Conservation (phyloP, 2,329 filamentous ascomycete species). For the Penicillium sp. region DNA sequence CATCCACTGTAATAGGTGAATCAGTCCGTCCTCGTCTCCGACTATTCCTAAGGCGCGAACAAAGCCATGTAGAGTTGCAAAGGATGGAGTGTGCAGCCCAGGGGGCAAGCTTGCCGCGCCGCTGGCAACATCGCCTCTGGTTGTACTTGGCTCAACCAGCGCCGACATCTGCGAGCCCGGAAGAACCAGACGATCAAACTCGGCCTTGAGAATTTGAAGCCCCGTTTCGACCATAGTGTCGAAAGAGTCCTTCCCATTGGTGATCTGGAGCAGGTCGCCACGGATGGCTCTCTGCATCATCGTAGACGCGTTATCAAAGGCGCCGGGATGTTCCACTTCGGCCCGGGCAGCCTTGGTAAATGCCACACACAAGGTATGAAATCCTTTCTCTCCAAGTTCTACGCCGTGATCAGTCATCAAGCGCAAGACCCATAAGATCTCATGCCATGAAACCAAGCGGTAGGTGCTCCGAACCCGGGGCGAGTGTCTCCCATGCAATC, state of each 20-base stretch:
- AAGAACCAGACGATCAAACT: slow-evolving; percentile 36
- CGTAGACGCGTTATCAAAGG: slow-evolving; percentile 24
- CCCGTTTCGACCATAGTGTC: slow-evolving; percentile 31
- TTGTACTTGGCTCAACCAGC: slow-evolving; percentile 19
- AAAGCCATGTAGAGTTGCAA: slow-evolving; percentile 39
- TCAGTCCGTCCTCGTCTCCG: slow-evolving; percentile 37
- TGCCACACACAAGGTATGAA: slow-evolving; percentile 33
- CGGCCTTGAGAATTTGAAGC: slow-evolving; percentile 29
- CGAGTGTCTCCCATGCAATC: slow-evolving; percentile 16
- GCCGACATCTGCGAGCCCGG: slow-evolving; percentile 20
- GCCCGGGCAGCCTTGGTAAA: slow-evolving; percentile 34
- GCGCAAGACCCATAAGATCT: slow-evolving; percentile 27
- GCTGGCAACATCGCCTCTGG: slow-evolving; percentile 6
- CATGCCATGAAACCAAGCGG: slow-evolving; percentile 37
- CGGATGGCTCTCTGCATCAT: slow-evolving; percentile 17
- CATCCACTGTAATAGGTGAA: slow-evolving; percentile 42
- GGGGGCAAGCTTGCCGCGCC: slow-evolving; percentile 23
- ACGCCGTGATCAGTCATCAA: slow-evolving; percentile 34
- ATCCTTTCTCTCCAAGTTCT: slow-evolving; percentile 29
- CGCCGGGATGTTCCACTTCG: slow-evolving; percentile 24
- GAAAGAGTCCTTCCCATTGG: slow-evolving; percentile 13
- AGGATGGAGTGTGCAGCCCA: slow-evolving; percentile 34
- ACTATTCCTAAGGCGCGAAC: slow-evolving; percentile 39
- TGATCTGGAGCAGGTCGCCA: neutral
- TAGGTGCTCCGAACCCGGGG: slow-evolving; percentile 24